Evolutionary conservation across 108 stramenopile genomes (phyloP), one percentile per base, ranked within the genome.

Genomic region (Nitzschia sp.): DNA sequence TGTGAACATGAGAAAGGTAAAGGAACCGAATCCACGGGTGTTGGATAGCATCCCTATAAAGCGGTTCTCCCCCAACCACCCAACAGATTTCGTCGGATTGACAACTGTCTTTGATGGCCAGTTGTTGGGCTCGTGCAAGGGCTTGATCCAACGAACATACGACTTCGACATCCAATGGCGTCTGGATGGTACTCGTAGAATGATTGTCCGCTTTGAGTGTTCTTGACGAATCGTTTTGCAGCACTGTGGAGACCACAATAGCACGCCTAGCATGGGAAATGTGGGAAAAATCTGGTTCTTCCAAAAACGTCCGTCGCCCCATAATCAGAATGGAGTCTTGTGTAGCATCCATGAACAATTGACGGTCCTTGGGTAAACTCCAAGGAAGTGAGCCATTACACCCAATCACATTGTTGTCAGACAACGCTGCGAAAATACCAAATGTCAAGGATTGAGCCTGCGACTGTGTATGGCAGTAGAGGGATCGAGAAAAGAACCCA

Each of bases 351-450:
- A 77, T 64, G 67, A 91, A 93, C 24, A 81, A 54, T 17, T 71
- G 51, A 52, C 85, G 74, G 75, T 93, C 92, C 20, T 69, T 46
- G 6, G 89, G 81, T 8, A 81, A 51, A 7, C 71, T 67, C 92
- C 92, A 93, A 8, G 92, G 92, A 0, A 93, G 69, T 7, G 52
- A 53, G 1, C 89, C 88, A 53, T 85, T 72, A n/a, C 89, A 53
- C 17, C 92, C 92, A 61, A 90, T 93, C 2, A 91, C 75, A 37
- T 76, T 64, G 65, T 85, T 73, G 12, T 54, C 78, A 20, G 84
- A 67, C 63, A 86, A 69, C 19, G 89, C 92, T 12, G 88, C 86
- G 15, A 90, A 70, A 48, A 93, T 83, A 53, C 92, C 89, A 84
- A 93, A 90, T 46, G 15, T 54, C 17, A 17, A 17, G 48, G 15